Evolutionary conservation across 257 asterid species (phyloP), one percentile per base, ranked within the genome.

Genomic region (Fraxinus excelsior): DNA sequence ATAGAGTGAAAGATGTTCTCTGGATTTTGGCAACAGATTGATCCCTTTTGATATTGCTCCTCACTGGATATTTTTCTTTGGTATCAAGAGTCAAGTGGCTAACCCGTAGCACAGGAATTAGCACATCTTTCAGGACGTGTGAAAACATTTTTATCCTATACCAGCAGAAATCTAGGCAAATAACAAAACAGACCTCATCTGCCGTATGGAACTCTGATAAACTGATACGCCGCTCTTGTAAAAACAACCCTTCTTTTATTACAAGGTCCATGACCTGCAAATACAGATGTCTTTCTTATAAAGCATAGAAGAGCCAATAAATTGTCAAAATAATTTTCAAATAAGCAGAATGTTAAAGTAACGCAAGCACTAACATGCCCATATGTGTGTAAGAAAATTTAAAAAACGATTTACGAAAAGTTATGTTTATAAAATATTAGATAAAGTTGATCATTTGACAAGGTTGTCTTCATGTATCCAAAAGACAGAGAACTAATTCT

Each of bases 131-230:
- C 14, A 1, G 40, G 19, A 21, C 19, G 64, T 25, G 31, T 2
- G 40, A 56, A 56, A 34, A 37, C 40, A 7, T 37, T 37, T 37
- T 37, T 37, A n/a, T 42, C 58, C n/a, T 14, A 28, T 23, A 26
- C n/a, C 18, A 19, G 26, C 12, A 9, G 58, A 53, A 19, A n/a
- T 37, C 56, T 60, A 10, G 23, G 31, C 19, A 40, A 34, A 70
- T 16, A 72, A 83, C 77, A 67, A 80, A n/a, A 67, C 26, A 38
- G 69, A 93, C 98, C 97, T 93, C 98, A 71, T 93, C 98, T 65
- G 97, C 97, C 44, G 95, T 89, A 80, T 93, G 94, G 84, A 93
- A 88, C 89, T 93, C 98, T 18, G 98, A 91, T 79, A 93, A 81
- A 81, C 94, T 91, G 56, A 93, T 83, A 9, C 91, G 89, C 14